A percentile compares a stretch with the other conserved stretches of the same genome.
Conservation (phyloP, 2,329 filamentous ascomycete genomes). For the Pestalotiopsis sp. region DNA sequence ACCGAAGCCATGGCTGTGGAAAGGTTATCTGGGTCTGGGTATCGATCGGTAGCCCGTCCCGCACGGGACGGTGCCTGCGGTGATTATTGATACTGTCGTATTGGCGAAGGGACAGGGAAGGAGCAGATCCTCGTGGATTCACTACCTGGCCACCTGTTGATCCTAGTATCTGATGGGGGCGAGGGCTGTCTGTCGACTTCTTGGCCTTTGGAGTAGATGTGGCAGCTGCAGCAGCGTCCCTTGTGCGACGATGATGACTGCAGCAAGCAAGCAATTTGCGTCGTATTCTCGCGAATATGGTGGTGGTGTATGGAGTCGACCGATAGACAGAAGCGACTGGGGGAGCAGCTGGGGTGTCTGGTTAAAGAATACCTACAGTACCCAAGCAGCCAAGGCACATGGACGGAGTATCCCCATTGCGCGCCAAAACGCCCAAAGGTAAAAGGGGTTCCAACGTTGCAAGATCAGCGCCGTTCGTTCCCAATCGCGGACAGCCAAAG, state of each 20-base stretch:
- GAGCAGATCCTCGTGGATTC: constrained; percentile 1
- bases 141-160: not conserved
- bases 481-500: constrained; percentile 3
- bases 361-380: not conserved
- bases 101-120: not conserved
- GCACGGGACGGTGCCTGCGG: constrained; percentile 3
- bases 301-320: not conserved
- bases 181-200: not conserved
- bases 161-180: no score
- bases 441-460: constrained; percentile 13
- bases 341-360: not conserved
- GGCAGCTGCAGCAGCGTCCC: not conserved
- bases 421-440: not conserved
- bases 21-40: not conserved
- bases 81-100: constrained; percentile 11
- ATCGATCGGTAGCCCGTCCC: constrained; percentile 3
- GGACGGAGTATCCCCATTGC: not conserved
- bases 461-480: constrained; percentile 12
- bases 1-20: constrained; percentile 39
- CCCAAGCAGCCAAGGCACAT: not conserved
- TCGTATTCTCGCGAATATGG: not conserved
- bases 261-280: not conserved
- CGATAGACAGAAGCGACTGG: not conserved
- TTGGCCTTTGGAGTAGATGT: not conserved
- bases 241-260: constrained; percentile 6